Evolutionary conservation across 331 rosid genomes (phyloP).

Genomic region (Cydonia oblonga): DNA sequence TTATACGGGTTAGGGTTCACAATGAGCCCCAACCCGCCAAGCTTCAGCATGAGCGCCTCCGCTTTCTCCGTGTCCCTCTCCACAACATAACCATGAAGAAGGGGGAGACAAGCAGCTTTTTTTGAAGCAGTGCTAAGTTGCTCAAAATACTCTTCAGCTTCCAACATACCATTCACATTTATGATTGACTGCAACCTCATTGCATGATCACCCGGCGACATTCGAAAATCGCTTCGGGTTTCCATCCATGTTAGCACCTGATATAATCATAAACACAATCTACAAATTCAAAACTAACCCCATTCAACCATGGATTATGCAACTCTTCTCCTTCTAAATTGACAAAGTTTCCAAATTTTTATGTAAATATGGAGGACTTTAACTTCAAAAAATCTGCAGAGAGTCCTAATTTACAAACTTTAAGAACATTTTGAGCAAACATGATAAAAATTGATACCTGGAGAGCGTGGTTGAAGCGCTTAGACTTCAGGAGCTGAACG

Average conservation of each 20-base stretch:
- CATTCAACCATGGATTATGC: background rate
- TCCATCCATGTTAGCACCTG: conserved; percentile 60
- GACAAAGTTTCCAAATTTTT: background rate
- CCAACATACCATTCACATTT: conserved; percentile 33
- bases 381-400: background rate
- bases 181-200: conserved; percentile 43
- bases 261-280: background rate
- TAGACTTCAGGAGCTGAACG: conserved; percentile 32
- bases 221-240: conserved; percentile 22
- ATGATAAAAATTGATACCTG: conserved; percentile 30
- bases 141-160: conserved; percentile 59
- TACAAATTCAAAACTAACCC: background rate
- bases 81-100: conserved; percentile 48
- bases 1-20: conserved; percentile 53
- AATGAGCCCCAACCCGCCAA: conserved; percentile 52
- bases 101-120: conserved; percentile 50
- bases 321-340: background rate
- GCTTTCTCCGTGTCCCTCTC: conserved; percentile 44
- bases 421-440: background rate
- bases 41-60: conserved; percentile 56
- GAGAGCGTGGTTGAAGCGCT: conserved; percentile 45
- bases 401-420: background rate
- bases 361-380: background rate
- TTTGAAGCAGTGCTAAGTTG: conserved; percentile 28
- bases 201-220: conserved; percentile 44